Base-by-base conservation (phyloP, 176 grass and related monocot genomes). In the Phyllostachys edulis region DNA sequence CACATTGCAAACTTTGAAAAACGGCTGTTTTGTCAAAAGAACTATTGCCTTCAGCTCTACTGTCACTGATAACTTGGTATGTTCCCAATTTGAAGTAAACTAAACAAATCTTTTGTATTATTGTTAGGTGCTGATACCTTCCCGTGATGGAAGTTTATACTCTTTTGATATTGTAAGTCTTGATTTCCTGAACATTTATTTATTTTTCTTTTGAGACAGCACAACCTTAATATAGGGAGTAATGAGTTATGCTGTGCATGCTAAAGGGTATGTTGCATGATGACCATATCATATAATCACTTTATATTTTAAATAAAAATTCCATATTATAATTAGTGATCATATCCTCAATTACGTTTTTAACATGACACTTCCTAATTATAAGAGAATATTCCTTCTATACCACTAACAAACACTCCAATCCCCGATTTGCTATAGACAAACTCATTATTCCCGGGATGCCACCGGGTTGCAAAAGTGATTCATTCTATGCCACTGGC, bases 131-230 rank as follows among this genome's bases (percentile, higher is more conserved):
- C 75, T 95, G 83, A 84, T 95, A 85, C 87, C 92, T 32, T 95
- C 80, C 18, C 88, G 80, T 63, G 88, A 98, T 89, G 96, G 96
- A 68, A 88, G 10, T 21, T 63, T 98, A 32, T 95, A 93, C 80
- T 95, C 96, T 67, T 98, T 95, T 51, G 42, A 93, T 83, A 76
- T 63, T 76, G 96, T 98, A 93, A 92, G 87, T 72, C 89, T 70
- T 73, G 59, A 80, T 82, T 51, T 34, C 77, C 39, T 52, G 27
- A 67, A 52, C 6, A 34, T 34, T n/a, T n/a, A n/a, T 2, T 65
- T 59, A 18, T 21, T 3, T 55, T 27, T 71, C n/a, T 52, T 32
- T 29, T 29, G 44, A 51, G 75, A 27, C 5, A 11, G 36, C 4
- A 0, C 5, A 52, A 16, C 10, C 69, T 89, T 89, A 62, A 4